A percentile compares a stretch with the other conserved stretches of the same genome.
Conservation (phyloP, 306 rosid species). For the Aeschynomene evenia region DNA sequence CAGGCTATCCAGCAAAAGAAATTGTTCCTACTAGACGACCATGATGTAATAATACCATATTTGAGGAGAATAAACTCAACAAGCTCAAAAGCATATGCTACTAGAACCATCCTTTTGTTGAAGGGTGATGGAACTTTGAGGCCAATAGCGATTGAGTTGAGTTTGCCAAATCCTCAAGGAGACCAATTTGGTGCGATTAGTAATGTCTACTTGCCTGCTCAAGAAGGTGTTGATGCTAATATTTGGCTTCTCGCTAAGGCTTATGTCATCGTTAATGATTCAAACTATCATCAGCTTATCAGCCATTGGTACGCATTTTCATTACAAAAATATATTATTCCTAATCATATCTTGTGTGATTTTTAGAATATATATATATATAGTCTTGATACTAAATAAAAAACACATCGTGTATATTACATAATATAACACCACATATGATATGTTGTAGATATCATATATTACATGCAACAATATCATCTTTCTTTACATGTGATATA, state of each 20-base stretch:
- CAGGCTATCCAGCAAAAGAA: constrained; percentile 49
- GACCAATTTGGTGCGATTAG: constrained; percentile 49
- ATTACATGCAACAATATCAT: too few species aligned
- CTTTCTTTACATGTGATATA: too few species aligned
- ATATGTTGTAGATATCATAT: too few species aligned
- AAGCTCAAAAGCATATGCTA: constrained; percentile 53
- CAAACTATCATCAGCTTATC: constrained; percentile 65
- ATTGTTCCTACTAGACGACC: constrained; percentile 64
- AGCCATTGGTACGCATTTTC: constrained; percentile 60
- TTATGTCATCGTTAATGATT: constrained; percentile 59
- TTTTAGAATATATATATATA: background rate
- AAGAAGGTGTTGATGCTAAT: constrained; percentile 41
- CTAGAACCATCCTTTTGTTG: constrained; percentile 67
- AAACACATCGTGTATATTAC: too few species aligned
- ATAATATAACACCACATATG: too few species aligned
- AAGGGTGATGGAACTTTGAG: constrained; percentile 56
- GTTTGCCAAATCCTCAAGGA: constrained; percentile 58
- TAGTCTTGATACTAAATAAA: too few species aligned
- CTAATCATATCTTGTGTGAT: too few species aligned
- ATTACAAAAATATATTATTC: too few species aligned
- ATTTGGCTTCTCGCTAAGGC: constrained; percentile 73
- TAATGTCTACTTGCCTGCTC: constrained; percentile 46
- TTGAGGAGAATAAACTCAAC: constrained; percentile 51
- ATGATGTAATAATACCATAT: constrained; percentile 60
- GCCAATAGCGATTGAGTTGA: constrained; percentile 73